Base-by-base conservation (phyloP, 768 basidiomycete genomes). In the Hypsizygus marmoreus region DNA sequence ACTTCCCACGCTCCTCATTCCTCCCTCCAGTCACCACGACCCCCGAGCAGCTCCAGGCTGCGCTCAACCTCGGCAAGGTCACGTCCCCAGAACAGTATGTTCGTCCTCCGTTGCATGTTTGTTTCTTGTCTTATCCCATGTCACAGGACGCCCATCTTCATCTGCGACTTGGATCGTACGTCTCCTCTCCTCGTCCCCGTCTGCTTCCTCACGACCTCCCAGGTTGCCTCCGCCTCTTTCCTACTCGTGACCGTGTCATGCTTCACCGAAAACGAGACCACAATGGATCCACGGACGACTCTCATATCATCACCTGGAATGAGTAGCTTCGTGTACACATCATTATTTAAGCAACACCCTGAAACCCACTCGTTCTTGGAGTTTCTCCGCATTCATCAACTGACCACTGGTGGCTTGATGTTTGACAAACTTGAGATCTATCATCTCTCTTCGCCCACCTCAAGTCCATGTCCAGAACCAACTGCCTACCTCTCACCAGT, bases 181-280 rank as follows among this genome's bases (percentile, higher is more conserved):
- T 58, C 24, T 4, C 14, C n/a, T 20, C 6, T 20, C 9, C 12
- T 28, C 19, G 25, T 19, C 4, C 2, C 26, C 10, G 6, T 25
- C 23, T 4, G 28, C 28, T 6, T 20, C n/a, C 23, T 33, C 19
- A 40, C 16, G 19, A 6, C 23, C 8, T n/a, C 37, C 34, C 40
- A 82, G 83, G 77, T 40, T 92, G 89, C 61, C 75, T 77, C 59
- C 81, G 86, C 20, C 70, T 91, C 31, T 89, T 86, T 57, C 88
- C 85, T 14, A 79, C 80, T 16, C 76, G 77, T 19, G 86, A 88
- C 17, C 76, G 81, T 3, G 64, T 91, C 5, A 81, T 86, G 77
- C 53, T 69, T 13, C 89, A 91, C 54, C 77, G 86, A 38, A 87
- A 80, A 56, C 80, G 85, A 36, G 88, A 89, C 57, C 89, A 91